Conservation (phyloP, 2,329 filamentous ascomycete genomes). For the Canariomyces notabilis region DNA sequence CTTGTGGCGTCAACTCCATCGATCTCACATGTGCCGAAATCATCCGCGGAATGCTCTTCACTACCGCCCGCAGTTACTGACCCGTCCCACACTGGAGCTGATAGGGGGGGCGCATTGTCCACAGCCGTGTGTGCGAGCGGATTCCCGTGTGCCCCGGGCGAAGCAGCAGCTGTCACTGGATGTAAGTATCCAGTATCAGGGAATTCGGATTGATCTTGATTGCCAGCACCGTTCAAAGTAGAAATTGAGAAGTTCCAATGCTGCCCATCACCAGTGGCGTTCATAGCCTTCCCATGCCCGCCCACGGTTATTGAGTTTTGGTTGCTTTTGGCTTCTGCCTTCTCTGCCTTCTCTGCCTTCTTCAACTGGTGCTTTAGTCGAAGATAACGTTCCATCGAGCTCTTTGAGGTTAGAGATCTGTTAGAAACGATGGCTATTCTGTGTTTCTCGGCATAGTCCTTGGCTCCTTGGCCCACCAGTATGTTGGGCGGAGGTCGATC, state of each 20-base stretch:
- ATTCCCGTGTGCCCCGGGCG: slow-evolving; percentile 13
- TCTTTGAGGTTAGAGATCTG: slow-evolving; percentile 73
- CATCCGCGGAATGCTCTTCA: slow-evolving; percentile 5
- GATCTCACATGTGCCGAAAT: not conserved
- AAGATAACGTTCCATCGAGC: slow-evolving; percentile 70
- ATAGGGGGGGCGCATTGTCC: slow-evolving; percentile 1
- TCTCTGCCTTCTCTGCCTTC: too few species aligned
- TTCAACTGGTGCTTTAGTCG: slow-evolving; percentile 74
- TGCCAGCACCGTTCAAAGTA: slow-evolving; percentile 54
- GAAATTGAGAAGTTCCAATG: slow-evolving; percentile 49
- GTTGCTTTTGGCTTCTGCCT: slow-evolving; percentile 26
- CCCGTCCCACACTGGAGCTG: slow-evolving; percentile 20
- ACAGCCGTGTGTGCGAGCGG: slow-evolving; percentile 4
- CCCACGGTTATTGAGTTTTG: slow-evolving; percentile 19
- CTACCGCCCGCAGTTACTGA: slow-evolving; percentile 10
- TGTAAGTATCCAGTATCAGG: slow-evolving; percentile 31
- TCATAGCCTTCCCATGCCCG: slow-evolving; percentile 20
- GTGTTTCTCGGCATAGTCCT: slow-evolving; percentile 76
- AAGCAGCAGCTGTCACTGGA: slow-evolving; percentile 9
- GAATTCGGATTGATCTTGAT: slow-evolving; percentile 59
- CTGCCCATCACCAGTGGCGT: slow-evolving; percentile 9
- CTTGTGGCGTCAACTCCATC: not conserved
- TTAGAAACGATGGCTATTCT: slow-evolving; percentile 69
- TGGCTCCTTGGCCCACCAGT: slow-evolving; percentile 79
- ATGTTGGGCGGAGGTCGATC: slow-evolving; percentile 89